Evolutionary conservation across 495 filamentous ascomycete genomes (phyloP).

Genomic region (Penicillium dipodomyicola): DNA sequence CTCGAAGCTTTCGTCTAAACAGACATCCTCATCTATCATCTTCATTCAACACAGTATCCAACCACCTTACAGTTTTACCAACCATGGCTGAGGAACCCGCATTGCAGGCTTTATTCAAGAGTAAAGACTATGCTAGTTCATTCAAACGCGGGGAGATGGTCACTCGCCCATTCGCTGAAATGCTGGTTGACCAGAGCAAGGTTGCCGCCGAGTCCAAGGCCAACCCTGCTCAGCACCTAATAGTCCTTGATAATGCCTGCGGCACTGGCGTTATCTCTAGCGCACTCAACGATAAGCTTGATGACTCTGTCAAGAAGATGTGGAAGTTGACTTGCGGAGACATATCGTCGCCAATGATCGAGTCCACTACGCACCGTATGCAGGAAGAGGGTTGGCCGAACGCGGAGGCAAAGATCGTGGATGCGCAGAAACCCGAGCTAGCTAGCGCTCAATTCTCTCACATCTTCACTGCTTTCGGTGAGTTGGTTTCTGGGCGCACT

Average conservation of each 20-base stretch:
- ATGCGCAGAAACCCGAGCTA: slow-evolving; percentile 35
- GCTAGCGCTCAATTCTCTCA: slow-evolving; percentile 32
- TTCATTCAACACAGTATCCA: neutral
- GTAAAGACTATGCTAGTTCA: slow-evolving; percentile 28
- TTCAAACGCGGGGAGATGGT: slow-evolving; percentile 36
- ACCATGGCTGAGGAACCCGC: slow-evolving; percentile 17
- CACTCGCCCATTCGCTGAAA: slow-evolving; percentile 31
- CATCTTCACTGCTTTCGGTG: slow-evolving; percentile 39
- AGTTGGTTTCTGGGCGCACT: neutral
- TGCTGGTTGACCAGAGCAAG: slow-evolving; percentile 34
- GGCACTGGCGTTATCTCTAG: slow-evolving; percentile 42
- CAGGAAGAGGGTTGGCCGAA: slow-evolving; percentile 35
- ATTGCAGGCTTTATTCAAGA: slow-evolving; percentile 23
- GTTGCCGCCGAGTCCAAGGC: slow-evolving; percentile 19
- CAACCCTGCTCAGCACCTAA: slow-evolving; percentile 20
- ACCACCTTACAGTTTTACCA: neutral
- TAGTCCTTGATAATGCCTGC: slow-evolving; percentile 43
- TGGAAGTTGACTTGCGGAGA: slow-evolving; percentile 40
- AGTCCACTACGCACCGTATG: slow-evolving; percentile 27
- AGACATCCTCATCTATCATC: neutral
- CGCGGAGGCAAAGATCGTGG: slow-evolving; percentile 28
- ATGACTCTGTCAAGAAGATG: slow-evolving; percentile 17
- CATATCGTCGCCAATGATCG: slow-evolving; percentile 34
- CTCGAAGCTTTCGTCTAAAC: neutral
- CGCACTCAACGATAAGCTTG: slow-evolving; percentile 26